Percentiles rank a stretch among this genome's conserved stretches.
Conservation (phyloP, 495 filamentous ascomycete species). For the Glarea lozoyensis region DNA sequence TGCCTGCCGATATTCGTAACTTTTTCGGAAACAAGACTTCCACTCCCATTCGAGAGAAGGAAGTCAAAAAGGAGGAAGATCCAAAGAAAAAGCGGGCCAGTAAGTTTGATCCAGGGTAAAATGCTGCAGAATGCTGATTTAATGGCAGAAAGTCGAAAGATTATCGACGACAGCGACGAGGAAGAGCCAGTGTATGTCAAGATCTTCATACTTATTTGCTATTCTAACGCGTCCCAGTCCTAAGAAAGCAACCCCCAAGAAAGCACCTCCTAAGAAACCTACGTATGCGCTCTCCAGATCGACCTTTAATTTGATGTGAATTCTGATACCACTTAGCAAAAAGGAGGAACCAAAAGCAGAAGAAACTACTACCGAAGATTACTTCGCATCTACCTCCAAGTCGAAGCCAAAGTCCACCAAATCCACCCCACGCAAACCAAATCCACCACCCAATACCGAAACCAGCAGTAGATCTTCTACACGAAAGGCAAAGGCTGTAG, state of each 20-base stretch:
- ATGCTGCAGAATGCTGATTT: not conserved
- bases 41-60: conserved; percentile 34
- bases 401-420: conserved; percentile 16
- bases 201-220: not conserved
- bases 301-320: not conserved
- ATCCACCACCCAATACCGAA: conserved; percentile 19
- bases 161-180: conserved; percentile 71
- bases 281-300: conserved; percentile 6
- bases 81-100: conserved; percentile 35
- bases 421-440: conserved; percentile 23
- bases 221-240: conserved; percentile 5
- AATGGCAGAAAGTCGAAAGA: conserved; percentile 51
- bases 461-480: conserved; percentile 17
- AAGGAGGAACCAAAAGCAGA: conserved; percentile 38
- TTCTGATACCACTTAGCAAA: conserved; percentile 19
- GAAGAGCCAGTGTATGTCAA: conserved; percentile 36
- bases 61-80: conserved; percentile 34
- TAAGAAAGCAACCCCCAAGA: conserved; percentile 34
- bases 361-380: conserved; percentile 48
- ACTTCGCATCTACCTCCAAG: conserved; percentile 53
- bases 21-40: conserved; percentile 64
- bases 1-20: conserved; percentile 70
- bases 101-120: conserved; percentile 3
- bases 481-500: conserved; percentile 25
- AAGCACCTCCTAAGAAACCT: conserved; percentile 32